phyloP scores from a whole-genome alignment of 257 asterid genomes.

The Nicotiana tomentosiformis region DNA sequence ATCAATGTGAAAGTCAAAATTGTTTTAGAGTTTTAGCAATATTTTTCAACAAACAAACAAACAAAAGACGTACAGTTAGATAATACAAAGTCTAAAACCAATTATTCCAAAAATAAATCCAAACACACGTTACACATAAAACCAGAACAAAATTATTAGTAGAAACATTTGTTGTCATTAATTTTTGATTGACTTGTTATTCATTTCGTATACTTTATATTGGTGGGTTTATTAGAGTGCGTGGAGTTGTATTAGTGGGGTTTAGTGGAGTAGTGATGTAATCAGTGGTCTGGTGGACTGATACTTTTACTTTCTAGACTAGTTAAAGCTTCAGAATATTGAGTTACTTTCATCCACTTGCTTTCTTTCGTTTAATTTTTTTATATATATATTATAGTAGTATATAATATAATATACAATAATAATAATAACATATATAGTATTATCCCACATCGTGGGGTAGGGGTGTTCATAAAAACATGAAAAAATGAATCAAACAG shows the following conservation, averaged over 20 bases:
- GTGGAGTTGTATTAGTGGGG: not conserved
- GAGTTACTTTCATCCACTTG: too few relatives aligned
- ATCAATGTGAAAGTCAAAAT: not conserved
- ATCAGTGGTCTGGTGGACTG: not conserved
- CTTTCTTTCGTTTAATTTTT: too few relatives aligned
- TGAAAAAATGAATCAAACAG: too few relatives aligned
- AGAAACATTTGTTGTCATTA: not conserved
- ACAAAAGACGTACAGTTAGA: not conserved
- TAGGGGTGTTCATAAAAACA: too few relatives aligned
- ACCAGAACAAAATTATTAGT: not conserved
- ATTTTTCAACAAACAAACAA: not conserved
- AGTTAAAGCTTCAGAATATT: too few relatives aligned
- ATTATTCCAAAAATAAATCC: not conserved
- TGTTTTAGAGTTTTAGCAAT: not conserved
- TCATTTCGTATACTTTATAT: not conserved
- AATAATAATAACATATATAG: too few relatives aligned
- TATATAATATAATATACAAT: too few relatives aligned
- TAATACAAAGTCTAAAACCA: not conserved
- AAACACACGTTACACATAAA: not conserved
- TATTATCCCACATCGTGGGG: too few relatives aligned
- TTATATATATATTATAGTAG: too few relatives aligned
- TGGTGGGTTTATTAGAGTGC: not conserved
- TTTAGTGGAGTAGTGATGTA: conserved; percentile 1
- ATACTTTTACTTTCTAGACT: not conserved
- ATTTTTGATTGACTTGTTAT: not conserved